A percentile compares a stretch with the other conserved stretches of the same genome.
Conservation (phyloP, 371 early-diverging fungal genomes). For the Circinella minor region DNA sequence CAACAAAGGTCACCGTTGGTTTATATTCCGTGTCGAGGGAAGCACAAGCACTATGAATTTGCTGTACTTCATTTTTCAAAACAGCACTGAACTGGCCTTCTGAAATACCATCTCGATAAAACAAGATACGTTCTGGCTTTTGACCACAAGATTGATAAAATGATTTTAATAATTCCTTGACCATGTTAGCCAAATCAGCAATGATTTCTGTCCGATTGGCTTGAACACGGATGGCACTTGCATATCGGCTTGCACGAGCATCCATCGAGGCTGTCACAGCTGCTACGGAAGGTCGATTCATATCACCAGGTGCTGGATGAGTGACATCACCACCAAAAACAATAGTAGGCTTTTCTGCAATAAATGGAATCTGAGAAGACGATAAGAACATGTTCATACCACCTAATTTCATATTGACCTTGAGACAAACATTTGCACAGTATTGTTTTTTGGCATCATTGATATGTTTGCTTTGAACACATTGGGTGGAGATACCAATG, state of each 20-base stretch:
- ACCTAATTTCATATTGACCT: conserved; percentile 90
- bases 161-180: conserved; percentile 80
- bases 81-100: conserved; percentile 93
- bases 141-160: conserved; percentile 77
- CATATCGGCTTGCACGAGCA: conserved; percentile 83
- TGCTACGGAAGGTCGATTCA: conserved; percentile 86
- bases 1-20: conserved; percentile 90
- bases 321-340: conserved; percentile 96
- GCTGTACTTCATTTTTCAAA: conserved; percentile 77
- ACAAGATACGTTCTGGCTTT: conserved; percentile 89
- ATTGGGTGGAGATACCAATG: conserved; percentile 90
- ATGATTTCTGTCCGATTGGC: conserved; percentile 88
- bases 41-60: conserved; percentile 79
- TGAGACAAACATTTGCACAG: conserved; percentile 77
- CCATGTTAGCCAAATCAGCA: conserved; percentile 80
- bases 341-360: conserved; percentile 81
- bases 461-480: conserved; percentile 80
- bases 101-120: conserved; percentile 95
- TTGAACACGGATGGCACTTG: conserved; percentile 84
- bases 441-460: conserved; percentile 65
- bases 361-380: conserved; percentile 59
- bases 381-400: conserved; percentile 77
- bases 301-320: conserved; percentile 79
- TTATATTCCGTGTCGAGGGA: conserved; percentile 70
- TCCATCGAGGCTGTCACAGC: conserved; percentile 75